Percentiles rank a stretch among this genome's conserved stretches.
phyloP scores from a whole-genome alignment of 306 rosid genomes.

The Ammopiptanthus mongolicus region DNA sequence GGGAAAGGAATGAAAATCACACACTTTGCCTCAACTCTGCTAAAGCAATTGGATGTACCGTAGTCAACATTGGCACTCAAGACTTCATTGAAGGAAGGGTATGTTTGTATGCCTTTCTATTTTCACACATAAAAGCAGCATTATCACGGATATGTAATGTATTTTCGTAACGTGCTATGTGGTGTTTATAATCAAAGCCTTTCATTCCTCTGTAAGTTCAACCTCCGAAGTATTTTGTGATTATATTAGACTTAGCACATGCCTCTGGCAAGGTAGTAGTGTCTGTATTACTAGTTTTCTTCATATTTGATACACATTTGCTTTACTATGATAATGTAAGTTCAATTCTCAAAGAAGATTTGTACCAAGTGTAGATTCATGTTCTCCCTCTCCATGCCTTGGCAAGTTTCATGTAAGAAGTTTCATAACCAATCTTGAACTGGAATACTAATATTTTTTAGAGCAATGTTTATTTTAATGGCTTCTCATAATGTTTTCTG shows the following conservation, averaged over 20 bases:
- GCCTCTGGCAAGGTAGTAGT: not conserved
- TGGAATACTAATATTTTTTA: not conserved
- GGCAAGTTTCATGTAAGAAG: not conserved
- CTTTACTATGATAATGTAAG: not conserved
- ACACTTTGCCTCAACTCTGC: constrained; percentile 98
- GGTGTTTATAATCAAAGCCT: not conserved
- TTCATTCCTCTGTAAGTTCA: constrained; percentile 1
- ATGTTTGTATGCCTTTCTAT: constrained; percentile 29
- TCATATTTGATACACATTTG: not conserved
- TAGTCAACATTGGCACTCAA: constrained; percentile 94
- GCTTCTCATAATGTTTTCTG: not conserved
- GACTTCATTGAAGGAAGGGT: constrained; percentile 99
- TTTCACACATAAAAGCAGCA: not conserved
- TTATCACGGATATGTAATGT: not conserved
- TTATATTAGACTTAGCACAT: not conserved
- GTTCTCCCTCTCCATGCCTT: not conserved
- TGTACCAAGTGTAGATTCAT: not conserved
- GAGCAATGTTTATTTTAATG: not conserved
- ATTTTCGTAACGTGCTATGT: not conserved
- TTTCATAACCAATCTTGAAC: not conserved
- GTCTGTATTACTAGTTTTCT: not conserved
- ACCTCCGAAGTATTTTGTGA: not conserved
- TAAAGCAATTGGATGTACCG: constrained; percentile 98
- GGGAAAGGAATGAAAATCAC: constrained; percentile 99
- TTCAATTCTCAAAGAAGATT: not conserved